A percentile compares a stretch with the other conserved stretches of the same genome.
Conservation (phyloP, 1,139 yeast genomes). For the Geotrichum carabidarum region DNA sequence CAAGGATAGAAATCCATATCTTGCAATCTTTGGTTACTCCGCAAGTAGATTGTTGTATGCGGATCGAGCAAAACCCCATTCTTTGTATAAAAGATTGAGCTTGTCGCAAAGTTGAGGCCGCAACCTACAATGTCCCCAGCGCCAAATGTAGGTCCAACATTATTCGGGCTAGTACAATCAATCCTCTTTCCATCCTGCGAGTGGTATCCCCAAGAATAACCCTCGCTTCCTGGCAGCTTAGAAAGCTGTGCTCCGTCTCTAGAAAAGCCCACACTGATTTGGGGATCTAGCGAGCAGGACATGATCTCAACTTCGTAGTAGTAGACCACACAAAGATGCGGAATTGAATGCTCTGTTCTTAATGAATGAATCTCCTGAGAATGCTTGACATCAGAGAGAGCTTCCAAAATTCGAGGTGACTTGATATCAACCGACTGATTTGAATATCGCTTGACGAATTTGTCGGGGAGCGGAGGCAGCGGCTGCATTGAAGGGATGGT, state of each 20-base stretch:
- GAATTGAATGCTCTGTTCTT: conserved; percentile 44
- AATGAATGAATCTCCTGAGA: conserved; percentile 28
- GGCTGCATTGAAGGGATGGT: not conserved
- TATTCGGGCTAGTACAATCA: conserved; percentile 31
- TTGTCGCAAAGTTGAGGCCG: conserved; percentile 67
- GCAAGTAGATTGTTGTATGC: conserved; percentile 45
- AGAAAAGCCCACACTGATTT: conserved; percentile 37
- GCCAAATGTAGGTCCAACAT: conserved; percentile 45
- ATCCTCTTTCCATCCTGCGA: conserved; percentile 53
- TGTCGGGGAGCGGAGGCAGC: conserved; percentile 25
- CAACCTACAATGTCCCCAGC: conserved; percentile 70
- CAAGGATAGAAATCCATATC: conserved; percentile 43
- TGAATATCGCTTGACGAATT: conserved; percentile 24
- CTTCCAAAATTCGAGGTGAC: conserved; percentile 19
- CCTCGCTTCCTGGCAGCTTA: conserved; percentile 46
- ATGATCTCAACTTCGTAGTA: conserved; percentile 52
- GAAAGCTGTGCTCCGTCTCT: conserved; percentile 30
- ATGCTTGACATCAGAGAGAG: conserved; percentile 19
- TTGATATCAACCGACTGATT: conserved; percentile 19
- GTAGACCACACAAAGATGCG: conserved; percentile 47
- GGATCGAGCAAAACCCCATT: conserved; percentile 64
- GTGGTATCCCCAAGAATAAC: conserved; percentile 52
- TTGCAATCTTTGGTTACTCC: conserved; percentile 16
- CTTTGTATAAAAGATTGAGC: conserved; percentile 68
- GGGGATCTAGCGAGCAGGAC: conserved; percentile 22